Percentiles rank a stretch among this genome's conserved stretches.
These are phyloP conservation scores for Juglanconis sp. DNA, from an alignment of 2,329 filamentous ascomycete species.

Conservation along the genomic window DNA sequence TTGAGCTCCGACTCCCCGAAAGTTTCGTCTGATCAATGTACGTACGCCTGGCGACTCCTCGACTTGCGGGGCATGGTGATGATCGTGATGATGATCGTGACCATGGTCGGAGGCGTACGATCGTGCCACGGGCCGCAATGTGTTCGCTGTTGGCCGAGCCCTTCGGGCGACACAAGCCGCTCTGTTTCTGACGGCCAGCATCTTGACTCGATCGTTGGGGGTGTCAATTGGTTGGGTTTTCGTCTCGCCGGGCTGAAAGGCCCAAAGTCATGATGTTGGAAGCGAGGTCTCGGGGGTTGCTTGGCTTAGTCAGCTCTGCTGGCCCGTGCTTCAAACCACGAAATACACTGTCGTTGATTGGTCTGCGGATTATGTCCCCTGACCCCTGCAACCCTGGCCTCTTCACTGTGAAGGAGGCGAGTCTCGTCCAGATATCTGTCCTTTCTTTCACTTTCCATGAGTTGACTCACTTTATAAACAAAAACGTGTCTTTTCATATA, in stretches of 20 bases:
- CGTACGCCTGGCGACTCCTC: constrained; percentile 58
- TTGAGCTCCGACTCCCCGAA: neutral
- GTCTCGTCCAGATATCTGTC: constrained; percentile 22
- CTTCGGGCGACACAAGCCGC: constrained; percentile 35
- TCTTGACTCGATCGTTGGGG: constrained; percentile 22
- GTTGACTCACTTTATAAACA: constrained; percentile 21
- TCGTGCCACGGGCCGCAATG: constrained; percentile 33
- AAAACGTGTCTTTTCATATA: constrained; percentile 9
- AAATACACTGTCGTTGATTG: neutral
- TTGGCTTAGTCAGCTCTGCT: neutral
- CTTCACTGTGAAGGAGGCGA: neutral
- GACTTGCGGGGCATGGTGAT: constrained; percentile 36
- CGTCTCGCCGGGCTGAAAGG: neutral
- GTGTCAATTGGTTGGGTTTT: constrained; percentile 12
- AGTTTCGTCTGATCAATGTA: constrained; percentile 13
- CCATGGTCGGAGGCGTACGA: constrained; percentile 54
- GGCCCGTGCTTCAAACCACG: neutral
- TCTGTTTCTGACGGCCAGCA: constrained; percentile 36
- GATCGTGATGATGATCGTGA: constrained; percentile 38
- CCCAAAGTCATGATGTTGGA: constrained; percentile 7
- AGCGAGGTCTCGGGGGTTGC: neutral
- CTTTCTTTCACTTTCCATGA: constrained; percentile 26
- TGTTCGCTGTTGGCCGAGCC: constrained; percentile 24
- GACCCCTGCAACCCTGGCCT: neutral
- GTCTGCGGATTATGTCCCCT: neutral